Conservation (phyloP, 129 eudicot genomes). For the Scalesia atractyloides region DNA sequence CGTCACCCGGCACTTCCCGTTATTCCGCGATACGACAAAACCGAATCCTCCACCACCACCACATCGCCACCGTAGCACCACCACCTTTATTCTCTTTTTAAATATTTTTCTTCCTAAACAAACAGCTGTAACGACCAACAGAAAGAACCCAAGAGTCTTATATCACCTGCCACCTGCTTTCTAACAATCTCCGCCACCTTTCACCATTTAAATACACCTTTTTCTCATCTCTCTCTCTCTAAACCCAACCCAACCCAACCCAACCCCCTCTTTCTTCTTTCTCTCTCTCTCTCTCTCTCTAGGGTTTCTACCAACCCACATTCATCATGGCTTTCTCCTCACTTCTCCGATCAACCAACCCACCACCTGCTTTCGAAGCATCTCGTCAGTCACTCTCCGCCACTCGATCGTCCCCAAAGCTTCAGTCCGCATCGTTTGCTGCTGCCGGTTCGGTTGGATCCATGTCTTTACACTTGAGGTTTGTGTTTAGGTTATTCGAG, state of each 20-base stretch:
- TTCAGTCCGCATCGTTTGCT: constrained; percentile 49
- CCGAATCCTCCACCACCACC: constrained; percentile 4
- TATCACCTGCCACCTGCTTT: not conserved
- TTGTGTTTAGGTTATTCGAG: not conserved
- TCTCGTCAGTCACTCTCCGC: constrained; percentile 17
- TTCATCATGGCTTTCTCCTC: constrained; percentile 53
- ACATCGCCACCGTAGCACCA: not conserved
- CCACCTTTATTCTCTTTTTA: not conserved
- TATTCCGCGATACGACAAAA: constrained; percentile 4
- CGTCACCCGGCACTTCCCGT: constrained; percentile 7
- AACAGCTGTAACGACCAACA: constrained; percentile 21
- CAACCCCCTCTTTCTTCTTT: not conserved
- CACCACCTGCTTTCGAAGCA: constrained; percentile 32
- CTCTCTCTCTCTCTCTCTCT: constrained; percentile 4
- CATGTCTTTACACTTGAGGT: constrained; percentile 62
- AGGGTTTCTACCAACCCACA: constrained; percentile 38
- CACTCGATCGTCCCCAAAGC: constrained; percentile 35
- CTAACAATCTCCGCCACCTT: constrained; percentile 50
- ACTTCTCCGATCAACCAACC: constrained; percentile 49
- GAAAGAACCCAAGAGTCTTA: not conserved
- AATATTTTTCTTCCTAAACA: no score
- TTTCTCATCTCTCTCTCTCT: constrained; percentile 8
- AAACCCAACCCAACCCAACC: constrained; percentile 2
- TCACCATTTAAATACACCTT: constrained; percentile 36
- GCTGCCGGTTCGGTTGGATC: constrained; percentile 38